Evolutionary conservation across 2,329 filamentous ascomycete genomes (phyloP).

Genomic region (Beauveria brongniartii): DNA sequence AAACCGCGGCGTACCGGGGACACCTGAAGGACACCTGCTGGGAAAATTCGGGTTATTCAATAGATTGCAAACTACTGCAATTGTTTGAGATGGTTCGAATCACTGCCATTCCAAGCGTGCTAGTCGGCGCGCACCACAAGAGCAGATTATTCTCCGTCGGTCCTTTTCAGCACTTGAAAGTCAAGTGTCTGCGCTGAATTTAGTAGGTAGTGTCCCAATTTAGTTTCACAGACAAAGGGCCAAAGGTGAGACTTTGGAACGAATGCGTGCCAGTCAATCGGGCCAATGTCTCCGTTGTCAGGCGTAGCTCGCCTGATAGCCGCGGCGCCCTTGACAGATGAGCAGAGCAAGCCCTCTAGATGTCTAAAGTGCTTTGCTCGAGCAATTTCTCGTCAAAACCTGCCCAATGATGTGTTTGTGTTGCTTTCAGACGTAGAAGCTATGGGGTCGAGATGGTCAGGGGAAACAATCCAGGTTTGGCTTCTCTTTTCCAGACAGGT

Average conservation of each 20-base stretch:
- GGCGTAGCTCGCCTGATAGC: not conserved
- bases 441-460: not conserved
- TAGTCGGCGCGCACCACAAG: constrained; percentile 1
- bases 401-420: not conserved
- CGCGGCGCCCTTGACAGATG: not conserved
- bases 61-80: not conserved
- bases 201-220: not conserved
- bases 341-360: not conserved
- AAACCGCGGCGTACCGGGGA: not conserved
- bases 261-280: constrained; percentile 8
- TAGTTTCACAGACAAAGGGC: constrained; percentile 9
- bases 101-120: constrained; percentile 1
- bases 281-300: constrained; percentile 8
- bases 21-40: not conserved
- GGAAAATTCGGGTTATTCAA: not conserved
- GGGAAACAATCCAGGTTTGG: not conserved
- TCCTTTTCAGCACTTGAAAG: not conserved
- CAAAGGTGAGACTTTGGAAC: constrained; percentile 2
- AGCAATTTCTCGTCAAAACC: not conserved
- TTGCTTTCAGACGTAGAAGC: not conserved
- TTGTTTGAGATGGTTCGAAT: constrained; percentile 1
- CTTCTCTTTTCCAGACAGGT: too few relatives aligned
- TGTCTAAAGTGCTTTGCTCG: not conserved
- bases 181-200: not conserved
- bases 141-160: constrained; percentile 6